Evolutionary conservation across 2,329 filamentous ascomycete genomes (phyloP), one percentile per base, ranked within the genome.

Genomic region (Sporothrix luriei): DNA sequence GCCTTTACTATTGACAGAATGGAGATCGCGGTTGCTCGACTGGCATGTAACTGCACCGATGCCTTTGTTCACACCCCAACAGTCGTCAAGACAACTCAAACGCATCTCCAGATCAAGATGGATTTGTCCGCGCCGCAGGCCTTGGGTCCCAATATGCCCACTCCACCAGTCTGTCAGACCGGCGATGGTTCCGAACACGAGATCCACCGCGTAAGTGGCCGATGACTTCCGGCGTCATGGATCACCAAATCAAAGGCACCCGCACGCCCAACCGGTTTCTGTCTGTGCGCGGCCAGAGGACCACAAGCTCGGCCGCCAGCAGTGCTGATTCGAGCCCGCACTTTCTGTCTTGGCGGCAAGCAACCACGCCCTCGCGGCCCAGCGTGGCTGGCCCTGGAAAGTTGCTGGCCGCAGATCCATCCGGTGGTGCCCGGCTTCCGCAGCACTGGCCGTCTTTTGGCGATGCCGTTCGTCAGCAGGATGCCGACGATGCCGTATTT

Each of bases 21-120:
- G 14, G 59, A 24, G 40, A 48, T 21, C 24, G 43, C 16, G 59
- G 40, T 48, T 64, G 59, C 40, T 64, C 38, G 21, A 61, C 29
- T 43, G 43, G 21, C 38, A 46, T 43, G 43, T 43, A 40, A 29
- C 64, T 9, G 14, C 38, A 40, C 13, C 21, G 11, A 14, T 0
- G 13, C 1, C 14, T 0, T 29, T 38, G 61, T 66, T 66, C 52
- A 13, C 68, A 19, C 33, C 26, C 46, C 68, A 66, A 66, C 68
- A 43, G 68, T 69, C 68, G 48, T 49, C 68, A 52, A 61, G 52
- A 52, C 68, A 69, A 69, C 68, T 40, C 26, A 59, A 9, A n/a
- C 3, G 16, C 43, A 64, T 49, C 43, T 2, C 24, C 16, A 49
- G 3, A 2, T n/a, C 43, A 48, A 33, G 19, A 64, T 61, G 55